Percentiles rank a stretch among this genome's conserved stretches.
Conservation (phyloP, 2,329 filamentous ascomycete species). For the Colletotrichum zoysiae region DNA sequence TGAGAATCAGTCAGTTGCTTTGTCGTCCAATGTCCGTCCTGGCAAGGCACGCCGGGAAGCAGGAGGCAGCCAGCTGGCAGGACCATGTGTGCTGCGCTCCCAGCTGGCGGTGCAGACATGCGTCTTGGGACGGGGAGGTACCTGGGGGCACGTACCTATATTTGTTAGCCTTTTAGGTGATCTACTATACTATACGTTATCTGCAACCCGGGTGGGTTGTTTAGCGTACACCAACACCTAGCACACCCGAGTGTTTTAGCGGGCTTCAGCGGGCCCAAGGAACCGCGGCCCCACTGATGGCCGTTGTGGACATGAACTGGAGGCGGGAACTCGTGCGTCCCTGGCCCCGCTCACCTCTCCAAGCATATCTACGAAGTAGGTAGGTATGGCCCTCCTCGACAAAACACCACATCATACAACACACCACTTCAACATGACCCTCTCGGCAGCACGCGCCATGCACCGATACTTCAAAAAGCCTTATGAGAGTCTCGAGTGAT, state of each 20-base stretch:
- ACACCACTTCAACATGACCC: neutral
- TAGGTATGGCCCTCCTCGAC: neutral
- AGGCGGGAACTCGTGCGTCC: too few species aligned
- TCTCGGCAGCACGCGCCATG: too few species aligned
- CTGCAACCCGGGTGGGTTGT: too few species aligned
- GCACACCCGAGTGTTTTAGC: neutral
- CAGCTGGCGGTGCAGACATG: neutral
- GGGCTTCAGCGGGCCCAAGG: neutral
- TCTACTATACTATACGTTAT: too few species aligned
- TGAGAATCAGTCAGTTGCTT: too few species aligned
- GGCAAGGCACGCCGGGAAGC: neutral
- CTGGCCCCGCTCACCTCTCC: neutral
- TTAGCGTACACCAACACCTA: too few species aligned
- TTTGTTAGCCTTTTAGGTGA: too few species aligned
- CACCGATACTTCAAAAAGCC: too few species aligned
- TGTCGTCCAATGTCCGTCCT: neutral
- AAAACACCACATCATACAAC: neutral
- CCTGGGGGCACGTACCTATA: too few species aligned
- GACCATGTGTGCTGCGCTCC: neutral
- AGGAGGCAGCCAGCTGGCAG: neutral
- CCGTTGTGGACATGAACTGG: slow-evolving; percentile 2
- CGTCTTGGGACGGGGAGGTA: too few species aligned
- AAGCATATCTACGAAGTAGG: too few species aligned
- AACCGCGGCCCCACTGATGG: neutral
- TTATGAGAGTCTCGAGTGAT: neutral